Evolutionary conservation across 345 rosid genomes (phyloP).

Genomic region (Iberis pinnata): DNA sequence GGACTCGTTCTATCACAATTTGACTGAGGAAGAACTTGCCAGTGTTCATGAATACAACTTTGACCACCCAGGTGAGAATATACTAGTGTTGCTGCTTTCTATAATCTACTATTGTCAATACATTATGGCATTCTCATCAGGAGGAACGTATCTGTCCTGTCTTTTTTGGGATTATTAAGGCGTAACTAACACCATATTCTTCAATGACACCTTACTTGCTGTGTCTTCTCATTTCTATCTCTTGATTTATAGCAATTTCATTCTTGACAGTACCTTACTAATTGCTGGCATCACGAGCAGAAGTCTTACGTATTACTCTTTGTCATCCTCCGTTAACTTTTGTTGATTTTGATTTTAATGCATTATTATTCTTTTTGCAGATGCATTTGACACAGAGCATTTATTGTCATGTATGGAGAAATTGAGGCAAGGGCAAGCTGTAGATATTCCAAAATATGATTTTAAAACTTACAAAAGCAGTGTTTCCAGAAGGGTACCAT

Average conservation of each 20-base stretch:
- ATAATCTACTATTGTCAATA: slow-evolving; percentile 7
- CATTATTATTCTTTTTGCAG: slow-evolving; percentile 37
- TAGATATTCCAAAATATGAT: slow-evolving; percentile 90
- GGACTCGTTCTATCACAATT: slow-evolving; percentile 99
- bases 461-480: slow-evolving; percentile 75
- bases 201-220: neutral
- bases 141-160: neutral
- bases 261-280: neutral
- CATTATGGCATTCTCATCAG: neutral
- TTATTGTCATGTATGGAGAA: slow-evolving; percentile 73
- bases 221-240: slow-evolving; percentile 1
- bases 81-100: slow-evolving; percentile 15
- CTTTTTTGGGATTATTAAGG: slow-evolving; percentile 2
- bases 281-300: slow-evolving; percentile 10
- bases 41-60: slow-evolving; percentile 94
- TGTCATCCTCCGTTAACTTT: neutral
- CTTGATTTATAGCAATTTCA: neutral
- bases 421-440: slow-evolving; percentile 80
- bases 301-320: neutral
- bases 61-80: slow-evolving; percentile 96
- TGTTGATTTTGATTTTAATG: slow-evolving; percentile 4
- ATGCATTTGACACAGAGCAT: slow-evolving; percentile 87
- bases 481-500: slow-evolving; percentile 59
- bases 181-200: slow-evolving; percentile 2
- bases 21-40: slow-evolving; percentile 76